These are phyloP conservation scores for Salvia rosmarinus DNA, from an alignment of 257 asterid species.

Conservation along the genomic window DNA sequence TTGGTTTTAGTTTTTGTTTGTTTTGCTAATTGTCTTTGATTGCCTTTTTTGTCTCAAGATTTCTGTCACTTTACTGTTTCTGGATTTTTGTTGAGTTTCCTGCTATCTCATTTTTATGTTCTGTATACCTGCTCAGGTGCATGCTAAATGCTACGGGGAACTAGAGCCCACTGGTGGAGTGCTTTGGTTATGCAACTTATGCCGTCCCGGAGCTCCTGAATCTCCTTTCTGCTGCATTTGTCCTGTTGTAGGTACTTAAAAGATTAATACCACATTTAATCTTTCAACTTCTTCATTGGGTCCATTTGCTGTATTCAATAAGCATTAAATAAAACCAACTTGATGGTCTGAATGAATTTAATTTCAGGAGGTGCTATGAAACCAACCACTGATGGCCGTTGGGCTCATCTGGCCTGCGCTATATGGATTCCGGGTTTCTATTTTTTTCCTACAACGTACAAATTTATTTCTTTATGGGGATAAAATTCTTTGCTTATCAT, in stretches of 20 bases:
- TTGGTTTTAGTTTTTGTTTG: conserved; percentile 1
- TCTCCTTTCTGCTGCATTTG: conserved; percentile 86
- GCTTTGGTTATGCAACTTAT: conserved; percentile 98
- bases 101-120: conserved; percentile 9
- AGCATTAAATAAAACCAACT: conserved; percentile 18
- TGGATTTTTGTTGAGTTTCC: conserved; percentile 4
- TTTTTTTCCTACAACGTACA: conserved; percentile 5
- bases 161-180: conserved; percentile 76
- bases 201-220: conserved; percentile 94
- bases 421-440: conserved; percentile 96
- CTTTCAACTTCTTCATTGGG: conserved; percentile 31
- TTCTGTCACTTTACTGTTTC: neutral
- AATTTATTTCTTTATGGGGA: conserved; percentile 6
- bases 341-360: conserved; percentile 34
- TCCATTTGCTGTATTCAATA: conserved; percentile 25
- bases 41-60: neutral
- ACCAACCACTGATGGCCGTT: conserved; percentile 96
- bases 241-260: conserved; percentile 77
- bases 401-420: conserved; percentile 99
- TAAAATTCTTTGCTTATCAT: conserved; percentile 22
- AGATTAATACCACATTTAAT: conserved; percentile 21
- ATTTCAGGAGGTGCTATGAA: conserved; percentile 97
- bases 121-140: conserved; percentile 68
- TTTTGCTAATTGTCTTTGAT: neutral
- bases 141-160: conserved; percentile 98